Percentiles rank a stretch among this genome's conserved stretches.
These are phyloP conservation scores for Globisporangium radiosum DNA, from an alignment of 352 stramenopile species.

Conservation along the genomic window DNA sequence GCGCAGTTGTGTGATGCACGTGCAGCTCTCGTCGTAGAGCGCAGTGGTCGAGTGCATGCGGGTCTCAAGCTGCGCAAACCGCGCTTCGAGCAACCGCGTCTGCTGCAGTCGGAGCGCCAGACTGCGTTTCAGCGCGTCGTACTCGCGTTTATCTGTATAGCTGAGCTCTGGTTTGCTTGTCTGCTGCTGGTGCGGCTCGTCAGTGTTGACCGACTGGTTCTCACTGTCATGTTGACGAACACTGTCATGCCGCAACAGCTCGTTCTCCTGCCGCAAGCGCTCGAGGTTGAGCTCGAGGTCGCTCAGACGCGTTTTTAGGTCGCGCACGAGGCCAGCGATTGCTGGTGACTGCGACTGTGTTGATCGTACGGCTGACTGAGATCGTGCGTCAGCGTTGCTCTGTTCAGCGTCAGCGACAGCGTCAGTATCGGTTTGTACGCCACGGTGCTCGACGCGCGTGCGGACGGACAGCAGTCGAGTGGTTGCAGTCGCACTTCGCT, in stretches of 20 bases:
- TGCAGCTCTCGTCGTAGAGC: slow-evolving; percentile 32
- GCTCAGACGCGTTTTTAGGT: slow-evolving; percentile 32
- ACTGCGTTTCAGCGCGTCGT: slow-evolving; percentile 23
- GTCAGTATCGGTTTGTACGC: slow-evolving; percentile 2
- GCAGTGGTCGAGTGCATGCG: slow-evolving; percentile 27
- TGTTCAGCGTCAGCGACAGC: background rate
- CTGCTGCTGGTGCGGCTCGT: background rate
- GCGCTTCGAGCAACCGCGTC: slow-evolving; percentile 45
- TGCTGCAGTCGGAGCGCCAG: slow-evolving; percentile 32
- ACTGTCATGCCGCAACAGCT: slow-evolving; percentile 30
- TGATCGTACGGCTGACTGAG: background rate
- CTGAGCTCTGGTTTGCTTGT: background rate
- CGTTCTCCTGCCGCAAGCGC: slow-evolving; percentile 45
- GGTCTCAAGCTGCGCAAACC: slow-evolving; percentile 36
- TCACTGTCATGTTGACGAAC: background rate
- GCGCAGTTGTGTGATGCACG: slow-evolving; percentile 31
- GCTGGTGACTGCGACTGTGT: background rate
- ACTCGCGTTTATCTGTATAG: slow-evolving; percentile 5
- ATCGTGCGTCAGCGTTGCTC: background rate
- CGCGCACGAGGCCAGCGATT: slow-evolving; percentile 18
- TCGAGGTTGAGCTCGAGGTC: slow-evolving; percentile 41
- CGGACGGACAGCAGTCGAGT: too few species aligned
- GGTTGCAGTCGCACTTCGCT: too few species aligned
- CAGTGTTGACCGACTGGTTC: too few species aligned
- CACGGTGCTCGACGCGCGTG: background rate